phyloP scores from a whole-genome alignment of 225 moss, liverwort and hornwort genomes.

The Physcomitrellopsis africana region DNA sequence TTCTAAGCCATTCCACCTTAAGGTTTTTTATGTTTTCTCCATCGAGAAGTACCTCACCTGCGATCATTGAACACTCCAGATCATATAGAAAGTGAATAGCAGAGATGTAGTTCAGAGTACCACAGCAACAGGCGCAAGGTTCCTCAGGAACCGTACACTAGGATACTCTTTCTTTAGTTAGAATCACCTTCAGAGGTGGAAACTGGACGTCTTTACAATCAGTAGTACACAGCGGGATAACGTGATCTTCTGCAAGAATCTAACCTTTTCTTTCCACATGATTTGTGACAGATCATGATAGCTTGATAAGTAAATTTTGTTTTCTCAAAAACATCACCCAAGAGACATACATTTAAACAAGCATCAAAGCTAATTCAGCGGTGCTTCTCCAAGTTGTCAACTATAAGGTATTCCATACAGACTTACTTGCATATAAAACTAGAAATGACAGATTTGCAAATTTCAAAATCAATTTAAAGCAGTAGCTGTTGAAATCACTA shows the following conservation, averaged over 20 bases:
- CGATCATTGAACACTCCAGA: conserved; percentile 13
- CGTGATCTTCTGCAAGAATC: neutral
- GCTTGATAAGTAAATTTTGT: neutral
- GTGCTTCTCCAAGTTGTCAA: conserved; percentile 7
- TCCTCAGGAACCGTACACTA: conserved; percentile 8
- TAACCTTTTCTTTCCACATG: conserved; percentile 4
- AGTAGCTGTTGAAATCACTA: conserved; percentile 29
- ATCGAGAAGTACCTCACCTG: conserved; percentile 71
- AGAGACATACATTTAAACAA: conserved; percentile 4
- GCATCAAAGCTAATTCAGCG: conserved; percentile 20
- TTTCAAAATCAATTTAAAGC: conserved; percentile 23
- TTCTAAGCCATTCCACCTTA: conserved; percentile 68
- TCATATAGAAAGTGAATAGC: conserved; percentile 1
- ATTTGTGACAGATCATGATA: conserved; percentile 20
- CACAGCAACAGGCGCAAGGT: conserved; percentile 27
- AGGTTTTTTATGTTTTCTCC: conserved; percentile 67
- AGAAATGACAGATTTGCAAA: conserved; percentile 6
- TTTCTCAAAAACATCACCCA: conserved; percentile 8
- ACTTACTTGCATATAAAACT: neutral
- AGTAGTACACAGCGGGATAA: conserved; percentile 8
- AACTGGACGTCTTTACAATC: neutral
- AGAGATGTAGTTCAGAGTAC: conserved; percentile 3
- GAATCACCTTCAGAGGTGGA: conserved; percentile 12
- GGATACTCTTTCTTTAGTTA: neutral
- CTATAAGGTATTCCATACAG: conserved; percentile 1